Percentiles rank a stretch among this genome's conserved stretches.
phyloP scores from a whole-genome alignment of 257 asterid genomes.

The Lycium barbarum region DNA sequence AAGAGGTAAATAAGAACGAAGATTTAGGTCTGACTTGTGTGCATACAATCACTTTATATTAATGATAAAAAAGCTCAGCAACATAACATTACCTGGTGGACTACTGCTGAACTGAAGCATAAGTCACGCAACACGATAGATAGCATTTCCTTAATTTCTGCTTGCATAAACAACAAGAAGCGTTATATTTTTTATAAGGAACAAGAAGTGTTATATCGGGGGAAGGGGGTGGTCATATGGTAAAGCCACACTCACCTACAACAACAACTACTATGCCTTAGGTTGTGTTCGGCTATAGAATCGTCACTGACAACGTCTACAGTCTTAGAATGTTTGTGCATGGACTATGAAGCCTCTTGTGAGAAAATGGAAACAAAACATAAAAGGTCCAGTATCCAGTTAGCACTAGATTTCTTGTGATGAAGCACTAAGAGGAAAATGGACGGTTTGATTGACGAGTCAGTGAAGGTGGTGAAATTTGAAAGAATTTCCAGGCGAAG shows the following conservation, averaged over 20 bases:
- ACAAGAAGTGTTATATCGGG: neutral
- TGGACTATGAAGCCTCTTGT: neutral
- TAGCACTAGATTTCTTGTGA: conserved; percentile 26
- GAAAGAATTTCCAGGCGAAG: neutral
- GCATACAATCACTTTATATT: conserved; percentile 12
- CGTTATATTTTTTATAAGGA: neutral
- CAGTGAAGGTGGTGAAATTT: conserved; percentile 24
- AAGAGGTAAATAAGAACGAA: neutral
- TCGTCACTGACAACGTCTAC: neutral
- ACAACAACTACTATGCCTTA: neutral
- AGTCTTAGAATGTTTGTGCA: neutral
- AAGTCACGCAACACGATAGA: conserved; percentile 85
- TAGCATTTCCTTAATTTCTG: conserved; percentile 90
- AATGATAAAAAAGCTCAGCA: conserved; percentile 28
- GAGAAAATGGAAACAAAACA: conserved; percentile 17
- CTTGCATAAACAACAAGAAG: conserved; percentile 30
- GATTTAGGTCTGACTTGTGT: neutral
- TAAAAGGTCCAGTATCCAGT: conserved; percentile 7
- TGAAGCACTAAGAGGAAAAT: conserved; percentile 18
- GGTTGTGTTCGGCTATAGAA: neutral
- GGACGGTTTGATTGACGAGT: conserved; percentile 8
- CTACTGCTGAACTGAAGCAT: conserved; percentile 80
- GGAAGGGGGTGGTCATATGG: conserved; percentile 16
- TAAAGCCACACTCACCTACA: neutral
- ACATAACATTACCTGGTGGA: conserved; percentile 80